A percentile compares a stretch with the other conserved stretches of the same genome.
These are phyloP conservation scores for Sporopachydermia lactativora DNA, from an alignment of 805 yeast genomes.

Conservation along the genomic window DNA sequence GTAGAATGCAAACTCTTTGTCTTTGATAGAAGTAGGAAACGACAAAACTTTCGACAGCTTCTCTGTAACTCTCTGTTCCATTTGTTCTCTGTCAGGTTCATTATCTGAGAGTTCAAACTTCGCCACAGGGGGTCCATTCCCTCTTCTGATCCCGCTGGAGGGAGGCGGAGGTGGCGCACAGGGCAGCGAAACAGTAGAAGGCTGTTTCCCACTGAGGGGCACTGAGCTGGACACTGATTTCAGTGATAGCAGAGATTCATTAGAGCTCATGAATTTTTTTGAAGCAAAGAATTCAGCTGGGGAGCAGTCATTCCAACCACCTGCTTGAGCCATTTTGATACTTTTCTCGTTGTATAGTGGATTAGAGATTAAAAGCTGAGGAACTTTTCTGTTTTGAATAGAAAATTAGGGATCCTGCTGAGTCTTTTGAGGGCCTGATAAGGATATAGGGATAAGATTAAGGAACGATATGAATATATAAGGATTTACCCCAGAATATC, in stretches of 20 bases:
- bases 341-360: neutral
- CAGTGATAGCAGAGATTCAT: neutral
- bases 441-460: too few relatives aligned
- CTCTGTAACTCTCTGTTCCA: neutral
- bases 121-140: neutral
- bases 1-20: neutral
- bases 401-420: too few relatives aligned
- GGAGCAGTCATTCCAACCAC: conserved; percentile 1
- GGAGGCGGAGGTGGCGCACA: neutral
- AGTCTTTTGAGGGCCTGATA: too few relatives aligned
- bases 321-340: neutral
- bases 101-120: neutral
- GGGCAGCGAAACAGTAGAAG: too few relatives aligned
- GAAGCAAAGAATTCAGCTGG: conserved; percentile 1
- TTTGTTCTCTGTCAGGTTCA: neutral
- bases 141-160: neutral
- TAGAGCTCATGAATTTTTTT: neutral
- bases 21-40: neutral
- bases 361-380: too few relatives aligned
- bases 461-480: too few relatives aligned
- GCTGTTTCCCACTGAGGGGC: neutral
- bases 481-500: too few relatives aligned
- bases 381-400: too few relatives aligned
- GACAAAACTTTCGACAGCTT: neutral
- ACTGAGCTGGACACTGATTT: neutral